Conservation (phyloP, 345 rosid species). For the Jatropha curcas region DNA sequence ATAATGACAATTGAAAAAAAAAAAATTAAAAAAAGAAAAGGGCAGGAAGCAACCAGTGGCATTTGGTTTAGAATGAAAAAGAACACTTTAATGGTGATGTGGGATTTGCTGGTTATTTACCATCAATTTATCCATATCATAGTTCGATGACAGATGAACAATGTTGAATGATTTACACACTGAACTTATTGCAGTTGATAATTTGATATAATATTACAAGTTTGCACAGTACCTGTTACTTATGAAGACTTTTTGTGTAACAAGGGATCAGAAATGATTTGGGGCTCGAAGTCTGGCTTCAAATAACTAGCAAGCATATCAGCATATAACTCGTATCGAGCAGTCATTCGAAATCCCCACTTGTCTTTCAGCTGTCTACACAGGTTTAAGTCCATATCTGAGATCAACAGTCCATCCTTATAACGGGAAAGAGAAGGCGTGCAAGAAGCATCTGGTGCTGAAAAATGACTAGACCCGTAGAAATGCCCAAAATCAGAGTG, state of each 20-base stretch:
- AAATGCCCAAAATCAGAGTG: constrained; percentile 89
- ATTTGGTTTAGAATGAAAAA: too few relatives aligned
- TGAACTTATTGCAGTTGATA: neutral
- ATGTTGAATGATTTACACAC: too few relatives aligned
- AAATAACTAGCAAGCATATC: constrained; percentile 54
- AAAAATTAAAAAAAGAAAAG: too few relatives aligned
- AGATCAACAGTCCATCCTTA: constrained; percentile 77
- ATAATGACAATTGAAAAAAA: too few relatives aligned
- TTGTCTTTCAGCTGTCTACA: constrained; percentile 90
- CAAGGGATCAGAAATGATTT: constrained; percentile 72
- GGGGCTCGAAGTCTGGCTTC: constrained; percentile 75
- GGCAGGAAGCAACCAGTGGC: too few relatives aligned
- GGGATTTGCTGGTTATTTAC: neutral
- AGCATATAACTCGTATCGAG: constrained; percentile 71
- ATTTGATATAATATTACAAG: constrained; percentile 4
- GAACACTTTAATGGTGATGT: neutral
- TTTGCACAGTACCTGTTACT: constrained; percentile 20
- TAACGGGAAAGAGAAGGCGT: constrained; percentile 74
- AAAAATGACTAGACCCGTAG: constrained; percentile 88
- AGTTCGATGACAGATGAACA: neutral
- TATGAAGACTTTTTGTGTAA: constrained; percentile 56
- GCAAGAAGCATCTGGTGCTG: constrained; percentile 96
- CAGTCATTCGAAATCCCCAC: constrained; percentile 94
- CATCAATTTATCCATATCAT: neutral
- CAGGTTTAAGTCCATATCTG: constrained; percentile 92